These are phyloP conservation scores for Cajanus cajan DNA, from an alignment of 306 rosid species.

Conservation along the genomic window DNA sequence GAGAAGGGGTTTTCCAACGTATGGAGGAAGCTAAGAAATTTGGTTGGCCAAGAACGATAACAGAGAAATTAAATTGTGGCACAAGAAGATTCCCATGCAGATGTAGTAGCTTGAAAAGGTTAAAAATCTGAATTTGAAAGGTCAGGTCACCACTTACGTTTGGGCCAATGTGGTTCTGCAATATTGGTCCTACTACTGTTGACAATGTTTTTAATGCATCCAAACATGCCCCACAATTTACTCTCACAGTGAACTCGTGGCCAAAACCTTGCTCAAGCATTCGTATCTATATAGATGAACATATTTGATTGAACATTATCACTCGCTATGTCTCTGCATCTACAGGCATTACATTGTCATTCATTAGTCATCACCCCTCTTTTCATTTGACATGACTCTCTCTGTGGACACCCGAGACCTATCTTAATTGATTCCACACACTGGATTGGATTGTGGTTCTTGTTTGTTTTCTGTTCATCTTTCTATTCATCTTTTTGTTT, in stretches of 20 bases:
- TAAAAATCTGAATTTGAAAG: constrained; percentile 20
- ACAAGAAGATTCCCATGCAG: constrained; percentile 29
- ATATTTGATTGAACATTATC: constrained; percentile 34
- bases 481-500: constrained; percentile 24
- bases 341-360: constrained; percentile 32
- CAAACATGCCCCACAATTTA: constrained; percentile 5
- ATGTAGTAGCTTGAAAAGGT: neutral
- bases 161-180: constrained; percentile 11
- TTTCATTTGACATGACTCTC: constrained; percentile 31
- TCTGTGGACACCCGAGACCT: neutral
- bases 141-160: constrained; percentile 15
- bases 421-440: constrained; percentile 34
- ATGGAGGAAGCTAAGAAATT: neutral
- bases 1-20: neutral
- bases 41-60: neutral
- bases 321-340: constrained; percentile 40
- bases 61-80: neutral
- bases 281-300: constrained; percentile 18
- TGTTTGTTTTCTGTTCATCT: constrained; percentile 38
- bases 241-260: neutral
- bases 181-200: constrained; percentile 18
- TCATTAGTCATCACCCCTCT: constrained; percentile 3
- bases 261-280: constrained; percentile 16
- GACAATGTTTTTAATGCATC: constrained; percentile 6
- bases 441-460: constrained; percentile 35